Base-by-base conservation (phyloP, 495 filamentous ascomycete species). In the Thermochaetoides thermophila region DNA sequence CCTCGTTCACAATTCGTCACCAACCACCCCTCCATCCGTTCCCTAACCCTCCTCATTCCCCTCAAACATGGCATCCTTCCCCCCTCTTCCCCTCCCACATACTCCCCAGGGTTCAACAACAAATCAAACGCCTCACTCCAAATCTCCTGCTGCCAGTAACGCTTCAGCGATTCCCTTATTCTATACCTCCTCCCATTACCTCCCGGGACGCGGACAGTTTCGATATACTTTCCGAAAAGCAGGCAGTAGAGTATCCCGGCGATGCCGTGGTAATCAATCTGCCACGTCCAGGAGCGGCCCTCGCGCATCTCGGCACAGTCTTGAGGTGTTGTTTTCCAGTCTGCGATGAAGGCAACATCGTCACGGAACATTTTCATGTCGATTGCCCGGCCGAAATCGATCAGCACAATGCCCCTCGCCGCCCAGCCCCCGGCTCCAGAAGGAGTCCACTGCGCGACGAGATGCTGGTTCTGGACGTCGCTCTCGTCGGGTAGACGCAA, bases 281-380 rank as follows among this genome's bases (percentile, higher is more conserved):
- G 89, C 55, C 81, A 92, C 1, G 86, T 96, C 89, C 89, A 97
- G 2, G 83, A 81, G 9, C 86, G 66, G 43, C 78, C 66, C 59
- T 95, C 86, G 25, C 85, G 75, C 66, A 96, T 91, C 64, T 97
- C 89, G 23, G 80, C 77, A 55, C 89, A 96, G 49, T 97, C 89
- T 33, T 79, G 73, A 17, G 74, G 65, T 13, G 69, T 66, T 2
- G 80, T 80, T 54, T 85, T 76, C 89, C 91, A 97, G 53, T 96
- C 87, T 2, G 87, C 91, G 25, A 94, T 68, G 60, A 97, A 97
- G 42, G 81, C 76, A 12, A 91, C 84, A 36, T 71, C 68, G 0
- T 74, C 68, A 1, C 49, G 45, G 62, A 96, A 97, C 4, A 70
- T 74, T 32, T 69, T 70, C 84, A 94, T 85, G 60, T 97, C 89